Conservation (phyloP, 768 basidiomycete species). For the Rhodotorula diobovata region DNA sequence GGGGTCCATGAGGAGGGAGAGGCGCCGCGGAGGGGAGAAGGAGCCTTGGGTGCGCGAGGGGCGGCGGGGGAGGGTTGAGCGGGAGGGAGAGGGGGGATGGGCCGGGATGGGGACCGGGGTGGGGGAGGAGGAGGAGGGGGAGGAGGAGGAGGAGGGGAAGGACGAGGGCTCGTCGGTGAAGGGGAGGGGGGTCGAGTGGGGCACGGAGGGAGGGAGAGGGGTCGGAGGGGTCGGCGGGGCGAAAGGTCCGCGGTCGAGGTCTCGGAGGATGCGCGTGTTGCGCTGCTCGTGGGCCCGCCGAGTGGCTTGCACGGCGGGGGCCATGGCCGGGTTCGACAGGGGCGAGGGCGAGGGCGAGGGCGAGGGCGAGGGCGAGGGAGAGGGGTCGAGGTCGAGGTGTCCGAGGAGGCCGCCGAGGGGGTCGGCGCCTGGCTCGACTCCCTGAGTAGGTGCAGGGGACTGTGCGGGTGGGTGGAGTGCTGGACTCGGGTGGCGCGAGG, state of each 20-base stretch:
- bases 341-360: neutral
- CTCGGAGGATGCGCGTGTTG: conserved; percentile 2
- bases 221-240: neutral
- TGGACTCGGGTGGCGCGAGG: neutral
- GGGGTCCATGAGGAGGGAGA: conserved; percentile 22
- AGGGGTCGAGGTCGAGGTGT: neutral
- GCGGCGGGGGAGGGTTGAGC: neutral
- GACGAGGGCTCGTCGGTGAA: neutral
- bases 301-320: neutral
- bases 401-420: conserved; percentile 6
- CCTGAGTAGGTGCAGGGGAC: neutral
- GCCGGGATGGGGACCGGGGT: neutral
- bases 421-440: neutral
- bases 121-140: neutral
- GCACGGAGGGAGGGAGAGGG: neutral
- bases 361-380: neutral
- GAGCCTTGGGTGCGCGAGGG: neutral
- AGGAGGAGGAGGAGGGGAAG: neutral
- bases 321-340: no score
- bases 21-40: conserved; percentile 22
- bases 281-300: conserved; percentile 3
- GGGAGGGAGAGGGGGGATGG: neutral
- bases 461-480: neutral
- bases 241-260: conserved; percentile 19
- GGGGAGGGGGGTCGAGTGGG: neutral